Evolutionary conservation across 2,329 filamentous ascomycete species (phyloP), one percentile per base, ranked within the genome.

Genomic region (Xylaria arbuscula): DNA sequence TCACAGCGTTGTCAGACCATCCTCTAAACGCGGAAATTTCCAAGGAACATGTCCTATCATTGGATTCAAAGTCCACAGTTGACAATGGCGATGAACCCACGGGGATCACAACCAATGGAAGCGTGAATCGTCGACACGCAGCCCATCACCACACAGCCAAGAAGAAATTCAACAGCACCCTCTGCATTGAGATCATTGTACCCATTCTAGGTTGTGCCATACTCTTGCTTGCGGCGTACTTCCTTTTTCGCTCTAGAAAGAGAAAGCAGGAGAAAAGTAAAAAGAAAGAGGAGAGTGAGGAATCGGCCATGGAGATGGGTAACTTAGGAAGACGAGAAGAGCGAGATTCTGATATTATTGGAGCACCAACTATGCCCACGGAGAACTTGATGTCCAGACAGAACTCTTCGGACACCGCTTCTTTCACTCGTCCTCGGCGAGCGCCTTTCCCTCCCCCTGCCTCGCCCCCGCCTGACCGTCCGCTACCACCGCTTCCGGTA

Each of bases 391-490:
- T 45, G 6, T 32, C 55, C 6, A n/a, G 15, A 28, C 38, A 17
- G 2, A 9, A 10, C 22, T 45, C 55, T 7, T 2, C 22, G 9
- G 22, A 2, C 24, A 57, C 15, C 24, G 19, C 55, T n/a, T 6
- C 22, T 24, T 57, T 57, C 13, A 57, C 22, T 22, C 40, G 17
- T 42, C 55, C 55, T 45, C 55, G 38, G 13, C 56, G 5, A 47
- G 42, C 56, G n/a, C 56, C 24, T 8, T 57, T 32, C 24, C 55
- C 55, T 57, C 56, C 56, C 17, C 56, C 40, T 59, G 5, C 40
- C 5, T 59, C 56, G 42, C 42, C 56, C 0, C 56, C 40, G n/a
- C 42, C 56, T 9, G 17, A 36, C 7, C 56, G 42, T 28, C 56
- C 56, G 15, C 38, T 57, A 6, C 55, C 56, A 7, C 56, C 40